Evolutionary conservation across 306 rosid genomes (phyloP).

Genomic region (Dalbergia cultrata): DNA sequence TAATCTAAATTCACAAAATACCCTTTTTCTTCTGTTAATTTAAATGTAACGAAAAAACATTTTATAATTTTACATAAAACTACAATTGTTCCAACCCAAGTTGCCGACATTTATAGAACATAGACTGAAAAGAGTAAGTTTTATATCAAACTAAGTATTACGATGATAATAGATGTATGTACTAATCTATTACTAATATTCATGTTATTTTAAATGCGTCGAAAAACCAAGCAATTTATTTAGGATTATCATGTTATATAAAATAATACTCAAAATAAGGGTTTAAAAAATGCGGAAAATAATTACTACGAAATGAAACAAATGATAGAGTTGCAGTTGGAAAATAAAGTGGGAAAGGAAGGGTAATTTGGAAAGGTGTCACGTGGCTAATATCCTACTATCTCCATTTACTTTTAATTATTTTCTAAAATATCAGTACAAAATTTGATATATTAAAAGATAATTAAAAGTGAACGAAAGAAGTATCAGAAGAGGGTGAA

Average conservation of each 20-base stretch:
- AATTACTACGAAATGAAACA: not conserved
- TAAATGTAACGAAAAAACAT: no score
- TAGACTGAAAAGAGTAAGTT: not conserved
- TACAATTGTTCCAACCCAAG: not conserved
- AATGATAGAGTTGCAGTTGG: conserved; percentile 38
- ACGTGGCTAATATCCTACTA: conserved; percentile 44
- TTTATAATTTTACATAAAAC: not conserved
- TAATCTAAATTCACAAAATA: no score
- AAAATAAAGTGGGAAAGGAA: conserved; percentile 37
- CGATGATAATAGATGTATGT: not conserved
- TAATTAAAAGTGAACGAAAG: no score
- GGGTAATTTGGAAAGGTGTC: conserved; percentile 46
- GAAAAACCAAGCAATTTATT: not conserved
- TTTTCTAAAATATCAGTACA: no score
- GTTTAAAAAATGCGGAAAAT: not conserved
- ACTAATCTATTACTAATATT: not conserved
- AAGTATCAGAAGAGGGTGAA: no score
- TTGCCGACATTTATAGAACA: not conserved
- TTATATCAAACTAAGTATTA: not conserved
- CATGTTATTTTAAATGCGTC: not conserved
- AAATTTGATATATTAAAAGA: no score
- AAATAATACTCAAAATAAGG: not conserved
- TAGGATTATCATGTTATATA: not conserved
- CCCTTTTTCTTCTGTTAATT: no score
- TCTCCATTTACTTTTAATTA: no score